phyloP scores from a whole-genome alignment of 305 asterid species.

The Fraxinus sp. region DNA sequence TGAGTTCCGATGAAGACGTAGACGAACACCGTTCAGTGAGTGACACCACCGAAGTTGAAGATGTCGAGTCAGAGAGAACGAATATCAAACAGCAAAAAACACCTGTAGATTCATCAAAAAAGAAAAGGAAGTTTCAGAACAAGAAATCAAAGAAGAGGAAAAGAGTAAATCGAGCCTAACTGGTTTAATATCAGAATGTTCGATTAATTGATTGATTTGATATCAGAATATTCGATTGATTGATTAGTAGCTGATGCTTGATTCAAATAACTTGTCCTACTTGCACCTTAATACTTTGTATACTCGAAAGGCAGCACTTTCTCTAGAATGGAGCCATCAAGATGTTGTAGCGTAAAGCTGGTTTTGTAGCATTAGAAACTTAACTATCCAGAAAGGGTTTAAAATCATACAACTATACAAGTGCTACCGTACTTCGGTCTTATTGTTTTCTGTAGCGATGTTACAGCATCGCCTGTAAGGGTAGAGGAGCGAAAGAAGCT shows the following conservation, averaged over 20 bases:
- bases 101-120: conserved; percentile 24
- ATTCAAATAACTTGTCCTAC: neutral
- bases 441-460: neutral
- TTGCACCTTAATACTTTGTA: neutral
- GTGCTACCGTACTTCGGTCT: neutral
- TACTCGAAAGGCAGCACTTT: neutral
- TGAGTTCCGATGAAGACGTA: conserved; percentile 72
- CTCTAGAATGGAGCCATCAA: neutral
- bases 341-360: neutral
- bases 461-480: neutral
- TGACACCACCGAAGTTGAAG: conserved; percentile 38
- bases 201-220: neutral
- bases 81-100: conserved; percentile 38
- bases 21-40: conserved; percentile 19
- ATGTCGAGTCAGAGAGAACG: conserved; percentile 26
- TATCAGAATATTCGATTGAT: neutral
- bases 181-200: neutral
- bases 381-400: neutral
- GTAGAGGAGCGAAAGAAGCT: neutral
- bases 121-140: conserved; percentile 35
- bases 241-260: neutral
- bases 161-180: conserved; percentile 16
- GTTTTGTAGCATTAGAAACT: neutral
- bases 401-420: too few species aligned
- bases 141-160: conserved; percentile 47